These are phyloP conservation scores for Oxytropis ochrocephala DNA, from an alignment of 306 rosid species.

Conservation along the genomic window DNA sequence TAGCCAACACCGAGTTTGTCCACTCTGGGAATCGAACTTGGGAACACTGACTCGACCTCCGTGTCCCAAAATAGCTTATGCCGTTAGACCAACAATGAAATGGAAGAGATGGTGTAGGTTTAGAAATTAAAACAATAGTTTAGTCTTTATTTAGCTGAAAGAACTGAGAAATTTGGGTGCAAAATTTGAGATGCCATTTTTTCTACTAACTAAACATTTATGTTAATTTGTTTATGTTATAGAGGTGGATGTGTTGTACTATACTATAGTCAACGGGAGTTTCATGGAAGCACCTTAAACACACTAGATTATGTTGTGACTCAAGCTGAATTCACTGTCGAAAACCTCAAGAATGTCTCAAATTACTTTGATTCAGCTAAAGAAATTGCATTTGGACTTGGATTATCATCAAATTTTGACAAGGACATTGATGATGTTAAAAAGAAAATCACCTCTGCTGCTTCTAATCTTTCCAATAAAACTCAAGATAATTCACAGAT, in stretches of 20 bases:
- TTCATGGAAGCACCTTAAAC: constrained; percentile 11
- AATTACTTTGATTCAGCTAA: constrained; percentile 29
- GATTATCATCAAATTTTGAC: constrained; percentile 18
- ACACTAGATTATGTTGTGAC: constrained; percentile 25
- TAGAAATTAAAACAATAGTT: too few relatives aligned
- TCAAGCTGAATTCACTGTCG: constrained; percentile 23
- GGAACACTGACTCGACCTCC: too few relatives aligned
- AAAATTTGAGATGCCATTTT: too few relatives aligned
- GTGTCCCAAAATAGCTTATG: too few relatives aligned
- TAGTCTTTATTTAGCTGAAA: too few relatives aligned
- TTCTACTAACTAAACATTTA: too few relatives aligned
- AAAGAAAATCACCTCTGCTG: constrained; percentile 7
- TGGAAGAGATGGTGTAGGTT: too few relatives aligned
- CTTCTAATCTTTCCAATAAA: constrained; percentile 3
- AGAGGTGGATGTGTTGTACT: constrained; percentile 47
- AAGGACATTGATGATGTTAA: constrained; percentile 4
- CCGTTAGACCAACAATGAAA: too few relatives aligned
- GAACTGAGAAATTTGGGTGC: too few relatives aligned
- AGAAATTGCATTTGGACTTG: constrained; percentile 9
- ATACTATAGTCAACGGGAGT: not conserved
- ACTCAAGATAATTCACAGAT: constrained; percentile 15
- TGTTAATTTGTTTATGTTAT: constrained; percentile 23
- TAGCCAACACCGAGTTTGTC: too few relatives aligned
- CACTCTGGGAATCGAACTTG: too few relatives aligned
- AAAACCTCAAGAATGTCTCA: constrained; percentile 28